Conservation (phyloP, 805 yeast species). For the Yarrowia sp. region DNA sequence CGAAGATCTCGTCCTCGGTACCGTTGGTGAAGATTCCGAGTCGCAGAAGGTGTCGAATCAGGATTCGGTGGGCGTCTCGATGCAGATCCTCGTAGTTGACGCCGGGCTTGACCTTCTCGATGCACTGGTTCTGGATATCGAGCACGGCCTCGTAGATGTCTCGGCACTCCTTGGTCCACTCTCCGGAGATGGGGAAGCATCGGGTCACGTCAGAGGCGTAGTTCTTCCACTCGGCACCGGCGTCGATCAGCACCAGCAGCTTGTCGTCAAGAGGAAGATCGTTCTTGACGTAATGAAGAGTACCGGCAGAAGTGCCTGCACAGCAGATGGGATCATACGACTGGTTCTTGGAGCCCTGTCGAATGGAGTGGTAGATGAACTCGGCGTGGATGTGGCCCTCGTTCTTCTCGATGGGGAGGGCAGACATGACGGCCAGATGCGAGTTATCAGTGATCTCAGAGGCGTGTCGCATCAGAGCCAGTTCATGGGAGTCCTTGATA, state of each 20-base stretch:
- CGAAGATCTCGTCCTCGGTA: conserved; percentile 69
- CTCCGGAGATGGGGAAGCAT: conserved; percentile 90
- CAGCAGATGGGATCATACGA: conserved; percentile 97
- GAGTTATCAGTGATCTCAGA: conserved; percentile 84
- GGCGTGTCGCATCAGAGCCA: conserved; percentile 78
- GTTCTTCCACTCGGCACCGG: conserved; percentile 96
- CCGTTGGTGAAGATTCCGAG: conserved; percentile 74
- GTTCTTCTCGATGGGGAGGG: conserved; percentile 80
- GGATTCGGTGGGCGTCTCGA: conserved; percentile 74
- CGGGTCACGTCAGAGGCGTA: conserved; percentile 95
- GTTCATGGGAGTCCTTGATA: conserved; percentile 83
- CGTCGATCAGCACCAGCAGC: conserved; percentile 82
- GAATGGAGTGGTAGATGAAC: conserved; percentile 87
- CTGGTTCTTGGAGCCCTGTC: conserved; percentile 90
- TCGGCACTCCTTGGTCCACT: conserved; percentile 86
- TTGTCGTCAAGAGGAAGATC: conserved; percentile 67
- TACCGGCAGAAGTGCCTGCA: conserved; percentile 88
- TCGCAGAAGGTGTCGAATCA: conserved; percentile 71
- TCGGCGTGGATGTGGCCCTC: conserved; percentile 97
- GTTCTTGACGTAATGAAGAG: conserved; percentile 87
- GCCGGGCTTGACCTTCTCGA: conserved; percentile 81
- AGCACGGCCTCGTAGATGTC: conserved; percentile 79
- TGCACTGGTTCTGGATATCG: conserved; percentile 79
- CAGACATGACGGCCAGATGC: conserved; percentile 91
- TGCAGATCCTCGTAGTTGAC: conserved; percentile 86